phyloP scores from a whole-genome alignment of 2,329 filamentous ascomycete species.

The Endothia cerciana region DNA sequence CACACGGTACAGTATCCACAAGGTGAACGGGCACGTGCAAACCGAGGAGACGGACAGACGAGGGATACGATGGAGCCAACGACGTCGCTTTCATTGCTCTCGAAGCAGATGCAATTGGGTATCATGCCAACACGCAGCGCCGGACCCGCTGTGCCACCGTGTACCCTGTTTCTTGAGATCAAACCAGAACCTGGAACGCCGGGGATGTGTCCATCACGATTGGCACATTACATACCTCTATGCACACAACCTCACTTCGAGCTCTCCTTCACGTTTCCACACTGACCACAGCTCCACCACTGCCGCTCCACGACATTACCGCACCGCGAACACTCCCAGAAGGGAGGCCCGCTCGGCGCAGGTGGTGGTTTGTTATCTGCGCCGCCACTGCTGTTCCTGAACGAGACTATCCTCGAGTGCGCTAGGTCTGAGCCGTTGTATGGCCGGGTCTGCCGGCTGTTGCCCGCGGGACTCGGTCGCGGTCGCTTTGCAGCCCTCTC shows the following conservation, averaged over 20 bases:
- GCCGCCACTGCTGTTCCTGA: constrained; percentile 27
- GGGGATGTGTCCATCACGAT: background rate
- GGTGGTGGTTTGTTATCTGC: constrained; percentile 25
- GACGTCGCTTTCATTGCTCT: background rate
- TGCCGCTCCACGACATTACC: constrained; percentile 54
- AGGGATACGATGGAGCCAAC: background rate
- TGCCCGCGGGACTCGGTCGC: background rate
- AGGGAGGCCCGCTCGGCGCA: constrained; percentile 35
- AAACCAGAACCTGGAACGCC: background rate
- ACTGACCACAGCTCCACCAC: constrained; percentile 62
- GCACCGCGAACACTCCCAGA: constrained; percentile 59
- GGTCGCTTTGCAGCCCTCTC: constrained; percentile 26
- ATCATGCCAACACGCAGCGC: background rate
- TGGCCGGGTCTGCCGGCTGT: constrained; percentile 8
- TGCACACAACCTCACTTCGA: constrained; percentile 35
- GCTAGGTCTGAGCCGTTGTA: constrained; percentile 16
- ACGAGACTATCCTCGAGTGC: constrained; percentile 29
- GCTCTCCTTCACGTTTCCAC: constrained; percentile 57
- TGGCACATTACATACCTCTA: background rate
- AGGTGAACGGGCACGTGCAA: background rate
- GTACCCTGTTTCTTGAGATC: background rate
- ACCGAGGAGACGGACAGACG: background rate
- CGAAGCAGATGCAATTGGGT: background rate
- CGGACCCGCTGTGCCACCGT: background rate
- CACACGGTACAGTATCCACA: background rate